phyloP scores from a whole-genome alignment of 176 grass and related monocot genomes.

The Dendrocalamus sinicus region DNA sequence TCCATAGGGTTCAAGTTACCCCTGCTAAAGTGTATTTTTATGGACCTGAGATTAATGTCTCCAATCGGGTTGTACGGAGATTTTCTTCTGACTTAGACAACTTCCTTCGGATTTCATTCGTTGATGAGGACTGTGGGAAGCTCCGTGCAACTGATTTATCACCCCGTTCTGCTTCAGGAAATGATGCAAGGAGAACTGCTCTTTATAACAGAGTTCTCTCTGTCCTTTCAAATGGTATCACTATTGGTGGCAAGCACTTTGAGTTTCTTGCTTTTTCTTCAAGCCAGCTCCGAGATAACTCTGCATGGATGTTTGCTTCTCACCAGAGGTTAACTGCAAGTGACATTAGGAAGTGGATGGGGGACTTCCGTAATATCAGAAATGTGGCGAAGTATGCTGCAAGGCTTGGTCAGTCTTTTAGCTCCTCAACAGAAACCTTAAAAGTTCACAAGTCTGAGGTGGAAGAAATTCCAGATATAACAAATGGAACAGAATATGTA shows the following conservation, averaged over 20 bases:
- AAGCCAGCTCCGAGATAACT: slow-evolving; percentile 91
- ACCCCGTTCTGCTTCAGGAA: slow-evolving; percentile 48
- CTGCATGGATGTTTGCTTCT: slow-evolving; percentile 95
- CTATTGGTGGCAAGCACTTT: slow-evolving; percentile 77
- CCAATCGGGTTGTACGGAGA: slow-evolving; percentile 77
- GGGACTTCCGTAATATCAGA: slow-evolving; percentile 68
- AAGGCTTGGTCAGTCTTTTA: slow-evolving; percentile 89
- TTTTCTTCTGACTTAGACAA: slow-evolving; percentile 66
- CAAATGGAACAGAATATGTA: slow-evolving; percentile 52
- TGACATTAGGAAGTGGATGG: slow-evolving; percentile 84
- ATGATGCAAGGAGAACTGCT: slow-evolving; percentile 50
- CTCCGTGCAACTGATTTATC: slow-evolving; percentile 78
- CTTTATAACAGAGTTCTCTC: slow-evolving; percentile 73
- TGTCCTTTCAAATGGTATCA: slow-evolving; percentile 74
- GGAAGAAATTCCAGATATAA: slow-evolving; percentile 71
- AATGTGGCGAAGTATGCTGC: slow-evolving; percentile 98
- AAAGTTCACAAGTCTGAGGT: slow-evolving; percentile 57
- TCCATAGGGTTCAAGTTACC: slow-evolving; percentile 83
- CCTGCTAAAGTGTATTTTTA: slow-evolving; percentile 91
- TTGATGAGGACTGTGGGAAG: slow-evolving; percentile 86
- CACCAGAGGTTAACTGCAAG: slow-evolving; percentile 52
- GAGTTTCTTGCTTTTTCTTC: slow-evolving; percentile 98
- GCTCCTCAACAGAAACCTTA: slow-evolving; percentile 85
- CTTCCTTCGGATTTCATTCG: slow-evolving; percentile 85
- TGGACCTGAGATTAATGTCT: slow-evolving; percentile 91